Percentiles rank a stretch among this genome's conserved stretches.
These are phyloP conservation scores for Podospora fimiseda DNA, from an alignment of 495 filamentous ascomycete genomes.

Conservation along the genomic window DNA sequence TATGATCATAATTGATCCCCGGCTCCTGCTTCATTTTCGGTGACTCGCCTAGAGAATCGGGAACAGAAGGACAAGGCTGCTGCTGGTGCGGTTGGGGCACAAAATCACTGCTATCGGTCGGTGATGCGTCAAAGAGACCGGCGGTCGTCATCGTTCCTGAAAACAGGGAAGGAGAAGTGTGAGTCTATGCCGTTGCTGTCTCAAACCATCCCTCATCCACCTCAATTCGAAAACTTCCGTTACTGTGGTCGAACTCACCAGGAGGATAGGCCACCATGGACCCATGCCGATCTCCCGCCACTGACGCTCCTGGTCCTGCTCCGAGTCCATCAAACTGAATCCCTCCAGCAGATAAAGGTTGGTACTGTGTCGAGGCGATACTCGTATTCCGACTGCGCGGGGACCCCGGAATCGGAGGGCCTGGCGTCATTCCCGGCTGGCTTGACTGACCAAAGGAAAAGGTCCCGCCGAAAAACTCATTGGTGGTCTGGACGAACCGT, in stretches of 20 bases:
- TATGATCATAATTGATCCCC: conserved; percentile 24
- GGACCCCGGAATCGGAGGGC: conserved; percentile 3
- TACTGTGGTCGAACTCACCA: conserved; percentile 12
- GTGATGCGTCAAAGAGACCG: conserved; percentile 12
- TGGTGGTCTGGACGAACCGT: conserved; percentile 30
- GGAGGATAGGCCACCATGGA: conserved; percentile 24
- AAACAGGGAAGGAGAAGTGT: not conserved
- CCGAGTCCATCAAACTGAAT: conserved; percentile 14
- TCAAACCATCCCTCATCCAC: not conserved
- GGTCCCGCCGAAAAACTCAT: conserved; percentile 25
- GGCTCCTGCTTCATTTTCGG: conserved; percentile 19
- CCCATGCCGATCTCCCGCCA: conserved; percentile 14
- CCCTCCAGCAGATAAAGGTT: conserved; percentile 6
- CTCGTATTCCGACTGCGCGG: conserved; percentile 19
- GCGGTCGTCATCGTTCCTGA: not conserved
- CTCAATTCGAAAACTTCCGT: not conserved
- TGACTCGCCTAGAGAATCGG: not conserved
- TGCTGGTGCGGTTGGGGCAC: not conserved
- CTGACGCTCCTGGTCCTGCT: not conserved
- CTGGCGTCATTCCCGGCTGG: not conserved
- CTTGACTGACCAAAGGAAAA: conserved; percentile 16
- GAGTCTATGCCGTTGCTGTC: not conserved
- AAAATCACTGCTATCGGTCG: conserved; percentile 8
- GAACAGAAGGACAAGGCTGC: not conserved
- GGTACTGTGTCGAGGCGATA: conserved; percentile 17